phyloP scores from a whole-genome alignment of 2,329 filamentous ascomycete genomes.

The Ophiostoma angusticollis region DNA sequence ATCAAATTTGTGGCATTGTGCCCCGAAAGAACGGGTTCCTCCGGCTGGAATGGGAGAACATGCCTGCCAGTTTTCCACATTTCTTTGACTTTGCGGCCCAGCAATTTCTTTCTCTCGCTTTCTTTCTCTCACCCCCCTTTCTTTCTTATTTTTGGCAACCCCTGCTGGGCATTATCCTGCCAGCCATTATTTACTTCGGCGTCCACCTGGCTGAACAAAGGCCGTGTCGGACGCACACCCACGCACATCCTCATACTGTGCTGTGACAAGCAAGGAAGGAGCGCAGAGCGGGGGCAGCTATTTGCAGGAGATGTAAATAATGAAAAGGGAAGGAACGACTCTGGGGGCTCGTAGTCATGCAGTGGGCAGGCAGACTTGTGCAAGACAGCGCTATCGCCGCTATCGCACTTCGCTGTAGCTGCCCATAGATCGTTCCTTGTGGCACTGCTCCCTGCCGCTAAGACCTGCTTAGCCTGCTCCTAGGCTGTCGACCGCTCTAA shows the following conservation, averaged over 20 bases:
- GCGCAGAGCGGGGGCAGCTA: too few species aligned
- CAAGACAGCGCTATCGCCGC: too few species aligned
- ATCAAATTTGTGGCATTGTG: not conserved
- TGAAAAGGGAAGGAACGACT: conserved; percentile 2
- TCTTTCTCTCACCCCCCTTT: not conserved
- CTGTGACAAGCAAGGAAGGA: not conserved
- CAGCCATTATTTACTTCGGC: conserved; percentile 5
- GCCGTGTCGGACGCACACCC: not conserved
- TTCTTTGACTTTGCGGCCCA: not conserved
- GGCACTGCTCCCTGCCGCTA: too few species aligned
- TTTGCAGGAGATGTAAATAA: not conserved
- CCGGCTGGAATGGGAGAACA: conserved; percentile 5
- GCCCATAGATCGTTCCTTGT: too few species aligned
- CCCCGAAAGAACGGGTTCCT: conserved; percentile 1
- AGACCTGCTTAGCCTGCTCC: too few species aligned
- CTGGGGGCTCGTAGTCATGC: too few species aligned
- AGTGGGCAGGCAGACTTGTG: too few species aligned
- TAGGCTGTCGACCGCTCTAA: too few species aligned
- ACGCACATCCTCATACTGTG: not conserved
- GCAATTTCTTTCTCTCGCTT: not conserved
- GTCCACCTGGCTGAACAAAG: not conserved
- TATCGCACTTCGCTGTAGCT: too few species aligned
- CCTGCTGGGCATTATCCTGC: too few species aligned
- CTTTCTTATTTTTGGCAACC: conserved; percentile 2
- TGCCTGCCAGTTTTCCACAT: conserved; percentile 1